Base-by-base conservation (phyloP, 2,329 filamentous ascomycete genomes). In the Ceratocystis harringtonii region DNA sequence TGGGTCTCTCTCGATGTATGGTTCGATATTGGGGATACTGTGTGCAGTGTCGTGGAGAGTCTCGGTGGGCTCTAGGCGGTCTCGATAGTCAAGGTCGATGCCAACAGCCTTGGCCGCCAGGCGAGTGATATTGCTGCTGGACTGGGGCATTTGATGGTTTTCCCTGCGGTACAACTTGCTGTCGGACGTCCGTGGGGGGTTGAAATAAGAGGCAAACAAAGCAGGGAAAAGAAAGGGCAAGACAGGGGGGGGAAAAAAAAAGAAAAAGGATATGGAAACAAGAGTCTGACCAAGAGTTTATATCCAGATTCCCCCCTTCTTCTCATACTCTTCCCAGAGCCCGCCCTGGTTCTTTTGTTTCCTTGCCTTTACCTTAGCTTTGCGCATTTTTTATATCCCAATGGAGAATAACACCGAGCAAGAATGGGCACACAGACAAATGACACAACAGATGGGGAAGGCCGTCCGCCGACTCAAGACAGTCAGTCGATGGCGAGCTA, bases 41-140 rank as follows among this genome's bases (percentile, higher is more conserved):
- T 55, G 64, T 12, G 71, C 72, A 25, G 72, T 70, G n/a, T 71
- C 70, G 48, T 70, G 68, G 48, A 73, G 68, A 44, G 70, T 67
- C 22, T 70, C 69, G 19, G 64, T 68, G 0, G 72, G 72, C 66
- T 72, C 71, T 25, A 69, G 61, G 30, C 69, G 68, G 12, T 68
- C 66, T 41, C 71, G 71, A 62, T 71, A 70, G 66, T 72, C 71
- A 58, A 71, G 63, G 45, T 74, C 71, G 68, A 74, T 73, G 62
- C 71, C 71, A 28, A 73, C 69, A 48, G 69, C 70, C 68, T 70
- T 72, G 61, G 71, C 72, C 28, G 72, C 64, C 55, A 66, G 67
- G 19, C 69, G 68, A 65, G 69, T 69, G 64, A 69, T 30, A 50
- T 70, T 70, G 67, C 61, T 69, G 30, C 55, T 25, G 28, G 61